Percentiles rank a stretch among this genome's conserved stretches.
These are phyloP conservation scores for Noccaea bulbosa DNA, from an alignment of 345 rosid genomes.

Conservation along the genomic window DNA sequence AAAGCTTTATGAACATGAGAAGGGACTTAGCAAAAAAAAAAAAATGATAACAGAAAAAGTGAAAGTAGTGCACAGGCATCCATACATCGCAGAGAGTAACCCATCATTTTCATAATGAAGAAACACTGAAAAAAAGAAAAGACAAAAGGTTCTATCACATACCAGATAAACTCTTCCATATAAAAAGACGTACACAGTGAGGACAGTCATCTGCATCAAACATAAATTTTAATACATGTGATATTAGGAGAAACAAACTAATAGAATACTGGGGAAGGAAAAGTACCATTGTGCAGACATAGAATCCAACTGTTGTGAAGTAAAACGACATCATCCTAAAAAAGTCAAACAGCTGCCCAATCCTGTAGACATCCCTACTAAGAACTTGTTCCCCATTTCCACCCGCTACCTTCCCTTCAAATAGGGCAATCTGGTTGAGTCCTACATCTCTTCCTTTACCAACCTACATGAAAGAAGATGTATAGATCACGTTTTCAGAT, in stretches of 20 bases:
- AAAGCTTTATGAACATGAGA: background rate
- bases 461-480: conserved; percentile 59
- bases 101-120: conserved; percentile 18
- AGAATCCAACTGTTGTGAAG: conserved; percentile 95
- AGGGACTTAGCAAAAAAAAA: conserved; percentile 18
- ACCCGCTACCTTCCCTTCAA: conserved; percentile 99
- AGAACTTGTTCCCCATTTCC: conserved; percentile 99
- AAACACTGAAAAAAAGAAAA: background rate
- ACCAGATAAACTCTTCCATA: conserved; percentile 97
- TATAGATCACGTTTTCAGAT: conserved; percentile 31
- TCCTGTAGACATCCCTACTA: conserved; percentile 92
- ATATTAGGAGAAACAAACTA: conserved; percentile 19
- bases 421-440: conserved; percentile 95
- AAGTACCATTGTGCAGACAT: conserved; percentile 96
- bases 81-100: conserved; percentile 1
- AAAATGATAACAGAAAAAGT: conserved; percentile 1
- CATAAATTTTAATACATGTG: conserved; percentile 38
- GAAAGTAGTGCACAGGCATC: conserved; percentile 11
- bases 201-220: conserved; percentile 94
- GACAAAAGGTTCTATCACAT: conserved; percentile 39
- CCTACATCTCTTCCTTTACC: conserved; percentile 99
- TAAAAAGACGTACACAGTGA: conserved; percentile 83
- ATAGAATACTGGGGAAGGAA: conserved; percentile 30
- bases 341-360: conserved; percentile 97
- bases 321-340: conserved; percentile 97